Base-by-base conservation (phyloP, 192 early-diverging fungal genomes). In the Tieghemiomyces parasiticus region DNA sequence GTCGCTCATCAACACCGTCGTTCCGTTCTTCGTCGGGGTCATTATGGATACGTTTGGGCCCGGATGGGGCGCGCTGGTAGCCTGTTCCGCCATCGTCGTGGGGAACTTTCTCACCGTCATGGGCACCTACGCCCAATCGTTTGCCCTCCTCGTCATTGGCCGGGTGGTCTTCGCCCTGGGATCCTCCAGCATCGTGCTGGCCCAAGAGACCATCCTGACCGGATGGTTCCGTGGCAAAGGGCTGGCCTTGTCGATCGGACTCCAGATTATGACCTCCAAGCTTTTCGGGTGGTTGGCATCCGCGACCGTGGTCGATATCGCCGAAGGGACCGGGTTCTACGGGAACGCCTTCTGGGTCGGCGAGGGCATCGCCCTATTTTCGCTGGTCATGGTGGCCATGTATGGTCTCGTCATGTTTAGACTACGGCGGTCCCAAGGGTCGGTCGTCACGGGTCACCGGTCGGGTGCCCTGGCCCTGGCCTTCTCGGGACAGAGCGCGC, bases 291-390 rank as follows among this genome's bases (percentile, higher is more conserved):
- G 70, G 53, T 65, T 69, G 32, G 71, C 71, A 0, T 69, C 71
- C 20, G 71, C 71, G 12, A 48, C 66, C 1, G 68, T 71, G 24
- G 66, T 69, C 0, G 66, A 71, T 1, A 65, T 72, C 45, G 61
- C 70, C 35, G 68, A 56, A 22, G 63, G 34, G 24, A 58, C 70
- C 24, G 63, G 62, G 25, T 71, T 63, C 32, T 63, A 71, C 38
- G 62, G 71, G 0, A 66, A 73, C 38, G 63, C 71, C n/a, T 73
- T 76, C 51, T 76, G 74, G 74, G 58, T 79, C 0, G 78, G 76
- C 2, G 74, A 74, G 1, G 75, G 73, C 1, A 64, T 82, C 4
- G 79, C 77, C 45, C 72, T 68, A 3, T 60, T 73, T 52, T 75
- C 75, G 8, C 61, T 78, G 31, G 25, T 67, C 12, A 73, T 74